These are phyloP conservation scores for Trypanosoma vivax DNA, from an alignment of 208 protist species.

Conservation along the genomic window DNA sequence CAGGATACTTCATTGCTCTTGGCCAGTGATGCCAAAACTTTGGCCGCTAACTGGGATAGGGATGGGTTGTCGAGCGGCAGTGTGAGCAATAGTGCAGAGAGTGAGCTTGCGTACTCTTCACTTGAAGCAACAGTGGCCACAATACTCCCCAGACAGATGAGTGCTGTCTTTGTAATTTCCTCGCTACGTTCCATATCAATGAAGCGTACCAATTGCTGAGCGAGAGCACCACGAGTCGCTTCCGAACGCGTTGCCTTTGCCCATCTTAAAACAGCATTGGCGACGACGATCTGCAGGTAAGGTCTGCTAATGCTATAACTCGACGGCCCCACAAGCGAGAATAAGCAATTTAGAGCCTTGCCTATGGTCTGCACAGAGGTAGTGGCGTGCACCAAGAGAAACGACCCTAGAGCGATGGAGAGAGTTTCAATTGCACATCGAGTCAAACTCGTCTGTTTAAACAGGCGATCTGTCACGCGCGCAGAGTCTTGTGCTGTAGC, in stretches of 20 bases:
- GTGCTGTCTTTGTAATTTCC: slow-evolving; percentile 42
- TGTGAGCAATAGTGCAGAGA: slow-evolving; percentile 37
- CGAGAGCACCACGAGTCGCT: slow-evolving; percentile 35
- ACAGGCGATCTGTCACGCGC: slow-evolving; percentile 36
- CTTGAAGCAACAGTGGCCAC: slow-evolving; percentile 39
- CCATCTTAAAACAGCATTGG: slow-evolving; percentile 41
- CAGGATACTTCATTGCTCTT: slow-evolving; percentile 9
- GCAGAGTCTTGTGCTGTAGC: slow-evolving; percentile 27
- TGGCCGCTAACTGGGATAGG: slow-evolving; percentile 18
- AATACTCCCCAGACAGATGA: slow-evolving; percentile 36
- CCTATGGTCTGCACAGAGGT: slow-evolving; percentile 27
- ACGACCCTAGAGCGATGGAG: slow-evolving; percentile 36
- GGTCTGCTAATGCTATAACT: too few relatives aligned
- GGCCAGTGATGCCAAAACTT: slow-evolving; percentile 27
- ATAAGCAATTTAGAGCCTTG: slow-evolving; percentile 43
- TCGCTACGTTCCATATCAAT: slow-evolving; percentile 30
- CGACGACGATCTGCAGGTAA: slow-evolving; percentile 58
- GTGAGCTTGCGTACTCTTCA: slow-evolving; percentile 29
- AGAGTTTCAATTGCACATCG: too few relatives aligned
- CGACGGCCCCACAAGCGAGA: slow-evolving; percentile 48
- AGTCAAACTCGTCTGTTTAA: too few relatives aligned
- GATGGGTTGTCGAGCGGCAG: slow-evolving; percentile 28
- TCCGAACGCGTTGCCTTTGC: slow-evolving; percentile 45
- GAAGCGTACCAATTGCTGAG: slow-evolving; percentile 36
- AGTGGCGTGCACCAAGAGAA: too few relatives aligned